Conservation (phyloP, 345 rosid species). For the Excoecaria cochinchinensis region DNA sequence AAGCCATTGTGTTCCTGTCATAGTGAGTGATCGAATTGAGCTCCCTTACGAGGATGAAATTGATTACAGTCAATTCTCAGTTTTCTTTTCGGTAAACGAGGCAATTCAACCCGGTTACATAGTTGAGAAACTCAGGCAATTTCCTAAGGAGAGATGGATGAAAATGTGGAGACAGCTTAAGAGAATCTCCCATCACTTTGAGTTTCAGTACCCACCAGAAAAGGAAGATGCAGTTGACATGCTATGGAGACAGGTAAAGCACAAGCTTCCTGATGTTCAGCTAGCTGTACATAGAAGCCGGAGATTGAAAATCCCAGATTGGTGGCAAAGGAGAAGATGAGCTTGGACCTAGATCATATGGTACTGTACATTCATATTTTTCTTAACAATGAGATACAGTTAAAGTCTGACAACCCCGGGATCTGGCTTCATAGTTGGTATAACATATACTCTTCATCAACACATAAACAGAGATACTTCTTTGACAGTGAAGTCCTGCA, state of each 20-base stretch:
- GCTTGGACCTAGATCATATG: constrained; percentile 4
- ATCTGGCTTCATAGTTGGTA: constrained; percentile 8
- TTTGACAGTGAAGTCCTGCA: constrained; percentile 4
- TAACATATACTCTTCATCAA: constrained; percentile 6
- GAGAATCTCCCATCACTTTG: constrained; percentile 70
- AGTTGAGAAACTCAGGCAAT: constrained; percentile 58
- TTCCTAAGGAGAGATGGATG: constrained; percentile 72
- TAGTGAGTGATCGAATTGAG: constrained; percentile 79
- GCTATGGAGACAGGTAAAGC: constrained; percentile 88
- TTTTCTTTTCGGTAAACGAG: constrained; percentile 73
- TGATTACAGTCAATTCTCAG: constrained; percentile 68
- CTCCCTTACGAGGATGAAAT: constrained; percentile 83
- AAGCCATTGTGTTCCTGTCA: constrained; percentile 84
- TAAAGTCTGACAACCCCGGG: constrained; percentile 8
- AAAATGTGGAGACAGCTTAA: constrained; percentile 70
- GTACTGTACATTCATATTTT: constrained; percentile 44
- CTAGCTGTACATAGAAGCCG: constrained; percentile 70
- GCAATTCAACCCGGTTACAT: constrained; percentile 66
- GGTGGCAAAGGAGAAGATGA: constrained; percentile 65
- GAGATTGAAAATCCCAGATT: constrained; percentile 79
- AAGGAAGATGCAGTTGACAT: constrained; percentile 74
- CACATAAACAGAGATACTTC: neutral
- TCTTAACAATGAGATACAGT: constrained; percentile 12
- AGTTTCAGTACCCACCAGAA: constrained; percentile 75
- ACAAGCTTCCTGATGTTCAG: constrained; percentile 60